Conservation (phyloP, 2,329 filamentous ascomycete species). For the Madurella fahalii region DNA sequence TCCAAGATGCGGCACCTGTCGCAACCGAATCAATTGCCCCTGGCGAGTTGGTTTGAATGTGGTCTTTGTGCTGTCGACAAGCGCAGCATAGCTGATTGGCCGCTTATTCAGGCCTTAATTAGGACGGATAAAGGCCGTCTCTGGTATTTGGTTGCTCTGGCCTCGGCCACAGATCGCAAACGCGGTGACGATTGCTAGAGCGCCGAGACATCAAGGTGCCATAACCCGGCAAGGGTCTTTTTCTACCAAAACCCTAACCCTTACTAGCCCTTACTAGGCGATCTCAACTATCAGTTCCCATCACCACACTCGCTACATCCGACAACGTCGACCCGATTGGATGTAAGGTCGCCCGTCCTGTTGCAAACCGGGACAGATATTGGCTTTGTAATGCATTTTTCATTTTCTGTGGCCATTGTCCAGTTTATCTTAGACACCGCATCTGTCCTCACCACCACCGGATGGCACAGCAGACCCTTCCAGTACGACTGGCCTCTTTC, state of each 20-base stretch:
- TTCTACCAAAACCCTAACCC: neutral
- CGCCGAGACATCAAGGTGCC: conserved; percentile 1
- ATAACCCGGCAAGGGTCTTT: neutral
- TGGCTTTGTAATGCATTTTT: too few relatives aligned
- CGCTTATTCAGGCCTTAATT: conserved; percentile 23
- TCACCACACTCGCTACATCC: too few relatives aligned
- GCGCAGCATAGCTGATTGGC: conserved; percentile 20
- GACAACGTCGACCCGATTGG: too few relatives aligned
- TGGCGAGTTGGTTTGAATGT: conserved; percentile 7
- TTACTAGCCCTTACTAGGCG: neutral
- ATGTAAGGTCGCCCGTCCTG: too few relatives aligned
- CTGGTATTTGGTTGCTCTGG: neutral
- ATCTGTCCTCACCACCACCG: too few relatives aligned
- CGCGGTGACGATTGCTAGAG: neutral
- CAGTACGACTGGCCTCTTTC: neutral
- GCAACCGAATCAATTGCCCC: conserved; percentile 11
- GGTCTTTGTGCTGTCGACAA: conserved; percentile 15
- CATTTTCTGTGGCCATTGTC: too few relatives aligned
- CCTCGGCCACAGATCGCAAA: neutral
- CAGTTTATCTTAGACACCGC: too few relatives aligned
- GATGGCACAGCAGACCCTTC: neutral
- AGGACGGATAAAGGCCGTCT: conserved; percentile 14
- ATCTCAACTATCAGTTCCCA: neutral
- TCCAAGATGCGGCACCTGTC: conserved; percentile 5
- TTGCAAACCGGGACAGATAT: too few relatives aligned